Evolutionary conservation across 2,329 filamentous ascomycete genomes (phyloP).

Genomic region (Neurospora sp.): DNA sequence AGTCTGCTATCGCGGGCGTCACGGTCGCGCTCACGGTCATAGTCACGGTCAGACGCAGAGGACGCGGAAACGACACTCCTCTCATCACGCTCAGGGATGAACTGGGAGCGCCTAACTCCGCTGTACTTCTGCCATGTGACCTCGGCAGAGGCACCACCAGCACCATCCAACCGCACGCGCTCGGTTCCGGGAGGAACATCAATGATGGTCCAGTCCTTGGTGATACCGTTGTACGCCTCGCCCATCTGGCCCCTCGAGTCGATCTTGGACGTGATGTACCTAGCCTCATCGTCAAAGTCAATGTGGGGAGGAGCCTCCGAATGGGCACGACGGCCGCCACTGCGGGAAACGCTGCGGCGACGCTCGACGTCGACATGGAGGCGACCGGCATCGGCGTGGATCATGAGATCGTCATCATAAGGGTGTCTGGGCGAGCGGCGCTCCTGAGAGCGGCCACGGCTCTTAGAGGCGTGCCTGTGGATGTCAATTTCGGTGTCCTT

Average conservation of each 20-base stretch:
- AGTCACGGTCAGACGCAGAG: conserved; percentile 14
- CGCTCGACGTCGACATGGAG: conserved; percentile 34
- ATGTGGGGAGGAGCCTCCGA: conserved; percentile 37
- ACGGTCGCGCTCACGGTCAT: conserved; percentile 8
- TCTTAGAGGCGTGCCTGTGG: conserved; percentile 28
- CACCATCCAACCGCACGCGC: conserved; percentile 72
- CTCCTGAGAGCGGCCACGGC: conserved; percentile 29
- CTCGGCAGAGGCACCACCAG: conserved; percentile 65
- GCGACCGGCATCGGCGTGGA: conserved; percentile 46
- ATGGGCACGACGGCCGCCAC: conserved; percentile 37
- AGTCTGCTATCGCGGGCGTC: conserved; percentile 17
- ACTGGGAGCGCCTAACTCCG: conserved; percentile 64
- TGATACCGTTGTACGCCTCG: conserved; percentile 65
- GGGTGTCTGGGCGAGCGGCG: conserved; percentile 29
- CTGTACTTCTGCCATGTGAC: conserved; percentile 73
- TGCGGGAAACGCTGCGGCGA: conserved; percentile 21
- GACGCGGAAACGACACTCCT: conserved; percentile 17
- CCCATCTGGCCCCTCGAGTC: conserved; percentile 56
- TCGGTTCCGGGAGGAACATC: conserved; percentile 79
- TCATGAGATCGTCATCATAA: conserved; percentile 54
- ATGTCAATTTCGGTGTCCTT: conserved; percentile 51
- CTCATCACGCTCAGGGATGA: conserved; percentile 57
- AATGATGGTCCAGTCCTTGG: conserved; percentile 70
- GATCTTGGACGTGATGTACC: conserved; percentile 48
- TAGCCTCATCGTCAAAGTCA: conserved; percentile 55